A percentile compares a stretch with the other conserved stretches of the same genome.
These are phyloP conservation scores for Spizellomyces sp. DNA, from an alignment of 192 early-diverging fungal genomes.

Conservation along the genomic window DNA sequence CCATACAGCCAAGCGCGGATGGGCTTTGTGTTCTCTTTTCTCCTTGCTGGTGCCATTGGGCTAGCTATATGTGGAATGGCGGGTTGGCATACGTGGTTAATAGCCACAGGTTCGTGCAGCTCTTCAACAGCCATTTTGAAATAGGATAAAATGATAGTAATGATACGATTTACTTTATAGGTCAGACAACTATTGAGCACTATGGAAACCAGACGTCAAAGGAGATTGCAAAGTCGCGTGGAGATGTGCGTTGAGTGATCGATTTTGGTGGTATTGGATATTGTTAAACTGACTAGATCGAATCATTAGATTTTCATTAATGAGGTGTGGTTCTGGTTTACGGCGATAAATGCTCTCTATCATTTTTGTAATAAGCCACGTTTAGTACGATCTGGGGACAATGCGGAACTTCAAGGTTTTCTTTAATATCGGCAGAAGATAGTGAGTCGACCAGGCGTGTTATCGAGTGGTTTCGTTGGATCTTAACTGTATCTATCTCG, in stretches of 20 bases:
- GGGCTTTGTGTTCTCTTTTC: constrained; percentile 36
- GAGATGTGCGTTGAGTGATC: constrained; percentile 32
- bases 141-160: not conserved
- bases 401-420: constrained; percentile 46
- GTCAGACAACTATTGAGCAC: constrained; percentile 54
- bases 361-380: not conserved
- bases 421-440: constrained; percentile 42
- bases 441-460: constrained; percentile 7
- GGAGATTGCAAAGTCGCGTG: constrained; percentile 24
- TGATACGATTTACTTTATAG: constrained; percentile 7
- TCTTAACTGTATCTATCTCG: not conserved
- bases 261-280: not conserved
- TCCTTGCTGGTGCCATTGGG: constrained; percentile 33
- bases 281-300: not conserved
- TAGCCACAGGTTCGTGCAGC: constrained; percentile 36
- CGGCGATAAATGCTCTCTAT: not conserved
- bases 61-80: constrained; percentile 39
- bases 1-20: constrained; percentile 12
- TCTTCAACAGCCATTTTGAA: not conserved
- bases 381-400: constrained; percentile 51
- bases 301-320: constrained; percentile 29
- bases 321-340: constrained; percentile 17
- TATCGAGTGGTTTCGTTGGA: not conserved
- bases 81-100: constrained; percentile 47
- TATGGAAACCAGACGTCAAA: constrained; percentile 31